Percentiles rank a stretch among this genome's conserved stretches.
These are phyloP conservation scores for Backusella macrospora DNA, from an alignment of 192 early-diverging fungal genomes.

Conservation along the genomic window DNA sequence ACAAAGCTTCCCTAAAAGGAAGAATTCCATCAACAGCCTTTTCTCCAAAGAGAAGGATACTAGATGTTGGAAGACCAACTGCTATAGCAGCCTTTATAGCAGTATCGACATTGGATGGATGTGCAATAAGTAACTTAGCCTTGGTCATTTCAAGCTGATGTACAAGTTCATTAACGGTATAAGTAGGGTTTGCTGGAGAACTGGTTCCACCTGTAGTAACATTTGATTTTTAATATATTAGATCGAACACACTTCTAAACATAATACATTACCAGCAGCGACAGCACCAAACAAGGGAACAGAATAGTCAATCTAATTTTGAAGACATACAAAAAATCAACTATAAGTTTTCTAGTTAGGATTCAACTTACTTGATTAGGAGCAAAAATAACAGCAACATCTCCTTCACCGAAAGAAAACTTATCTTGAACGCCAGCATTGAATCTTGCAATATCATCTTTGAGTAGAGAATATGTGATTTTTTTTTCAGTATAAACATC, in stretches of 20 bases:
- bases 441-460: conserved; percentile 47
- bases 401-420: conserved; percentile 62
- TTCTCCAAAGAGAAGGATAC: conserved; percentile 46
- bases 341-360: background rate
- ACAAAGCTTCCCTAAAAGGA: background rate
- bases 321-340: background rate
- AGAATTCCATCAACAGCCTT: conserved; percentile 23
- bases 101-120: conserved; percentile 29
- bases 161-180: conserved; percentile 73
- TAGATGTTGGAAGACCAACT: conserved; percentile 35
- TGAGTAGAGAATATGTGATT: conserved; percentile 53
- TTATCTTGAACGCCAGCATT: conserved; percentile 52
- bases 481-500: conserved; percentile 48
- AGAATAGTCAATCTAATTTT: conserved; percentile 37
- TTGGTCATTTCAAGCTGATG: conserved; percentile 72
- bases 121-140: conserved; percentile 66
- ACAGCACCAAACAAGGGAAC: conserved; percentile 37
- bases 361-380: conserved; percentile 32
- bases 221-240: background rate
- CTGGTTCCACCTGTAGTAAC: conserved; percentile 59
- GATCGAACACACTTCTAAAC: background rate
- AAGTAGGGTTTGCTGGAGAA: conserved; percentile 77
- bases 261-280: conserved; percentile 35
- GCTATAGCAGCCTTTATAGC: conserved; percentile 46
- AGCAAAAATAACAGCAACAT: conserved; percentile 61